phyloP scores from a whole-genome alignment of 2,329 filamentous ascomycete genomes.

The Proliferodiscus dingleyae region DNA sequence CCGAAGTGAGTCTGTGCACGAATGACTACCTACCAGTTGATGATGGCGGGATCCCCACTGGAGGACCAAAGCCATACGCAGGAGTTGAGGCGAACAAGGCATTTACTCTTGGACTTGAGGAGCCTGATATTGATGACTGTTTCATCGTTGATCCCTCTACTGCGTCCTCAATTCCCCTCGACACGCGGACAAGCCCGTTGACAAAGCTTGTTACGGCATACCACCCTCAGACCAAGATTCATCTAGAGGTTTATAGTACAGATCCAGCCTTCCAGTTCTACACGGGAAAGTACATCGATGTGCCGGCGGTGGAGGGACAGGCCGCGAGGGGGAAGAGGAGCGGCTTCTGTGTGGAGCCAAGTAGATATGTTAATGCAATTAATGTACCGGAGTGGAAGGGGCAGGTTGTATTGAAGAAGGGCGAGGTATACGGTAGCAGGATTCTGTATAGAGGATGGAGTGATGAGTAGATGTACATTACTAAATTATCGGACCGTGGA shows the following conservation, averaged over 20 bases:
- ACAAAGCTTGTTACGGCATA: slow-evolving; percentile 64
- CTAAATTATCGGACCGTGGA: too few relatives aligned
- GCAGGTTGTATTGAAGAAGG: slow-evolving; percentile 78
- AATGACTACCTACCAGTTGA: slow-evolving; percentile 70
- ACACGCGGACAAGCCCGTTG: slow-evolving; percentile 53
- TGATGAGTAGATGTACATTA: slow-evolving; percentile 39
- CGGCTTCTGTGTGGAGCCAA: slow-evolving; percentile 90
- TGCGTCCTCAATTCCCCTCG: slow-evolving; percentile 39
- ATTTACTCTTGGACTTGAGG: slow-evolving; percentile 63
- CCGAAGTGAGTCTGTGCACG: slow-evolving; percentile 52
- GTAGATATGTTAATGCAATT: slow-evolving; percentile 81
- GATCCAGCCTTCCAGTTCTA: slow-evolving; percentile 98
- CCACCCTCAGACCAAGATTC: slow-evolving; percentile 69
- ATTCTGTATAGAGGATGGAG: slow-evolving; percentile 86
- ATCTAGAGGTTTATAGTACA: slow-evolving; percentile 83
- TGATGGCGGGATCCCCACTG: slow-evolving; percentile 65
- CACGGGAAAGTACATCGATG: slow-evolving; percentile 78
- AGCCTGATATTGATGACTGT: slow-evolving; percentile 82
- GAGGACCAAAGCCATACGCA: slow-evolving; percentile 57
- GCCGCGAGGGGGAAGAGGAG: slow-evolving; percentile 63
- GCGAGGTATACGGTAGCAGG: slow-evolving; percentile 73
- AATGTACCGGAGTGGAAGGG: slow-evolving; percentile 76
- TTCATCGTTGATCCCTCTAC: slow-evolving; percentile 59
- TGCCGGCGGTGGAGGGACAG: slow-evolving; percentile 59
- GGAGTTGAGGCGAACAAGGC: slow-evolving; percentile 58